phyloP scores from a whole-genome alignment of 208 protist genomes.

The Trypanosoma grayi region DNA sequence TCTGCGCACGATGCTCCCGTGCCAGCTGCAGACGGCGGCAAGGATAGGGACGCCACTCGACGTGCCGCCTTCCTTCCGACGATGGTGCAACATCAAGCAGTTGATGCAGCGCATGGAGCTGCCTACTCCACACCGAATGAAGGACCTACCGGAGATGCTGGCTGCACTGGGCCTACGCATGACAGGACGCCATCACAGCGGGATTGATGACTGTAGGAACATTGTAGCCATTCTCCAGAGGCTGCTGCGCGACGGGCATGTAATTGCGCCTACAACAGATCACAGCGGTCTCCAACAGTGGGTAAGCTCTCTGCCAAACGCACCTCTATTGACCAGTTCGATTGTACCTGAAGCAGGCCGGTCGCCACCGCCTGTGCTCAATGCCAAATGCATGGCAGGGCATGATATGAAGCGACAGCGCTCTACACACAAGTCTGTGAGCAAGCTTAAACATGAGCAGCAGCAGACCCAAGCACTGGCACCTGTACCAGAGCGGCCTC shows the following conservation, averaged over 20 bases:
- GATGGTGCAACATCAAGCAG: slow-evolving; percentile 92
- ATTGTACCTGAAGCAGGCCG: neutral
- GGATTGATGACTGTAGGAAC: slow-evolving; percentile 94
- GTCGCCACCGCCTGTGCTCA: neutral
- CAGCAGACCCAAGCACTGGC: neutral
- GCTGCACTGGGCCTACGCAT: slow-evolving; percentile 49
- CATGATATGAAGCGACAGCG: neutral
- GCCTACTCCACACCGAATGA: neutral
- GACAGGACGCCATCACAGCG: slow-evolving; percentile 87
- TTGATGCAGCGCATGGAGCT: slow-evolving; percentile 36
- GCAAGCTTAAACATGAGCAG: neutral
- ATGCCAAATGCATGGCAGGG: neutral
- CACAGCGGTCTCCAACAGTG: slow-evolving; percentile 12
- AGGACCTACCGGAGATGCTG: slow-evolving; percentile 77
- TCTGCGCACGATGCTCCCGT: slow-evolving; percentile 80
- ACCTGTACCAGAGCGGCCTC: neutral
- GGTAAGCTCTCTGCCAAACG: neutral
- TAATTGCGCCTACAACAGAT: slow-evolving; percentile 38
- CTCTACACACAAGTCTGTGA: neutral
- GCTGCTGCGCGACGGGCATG: slow-evolving; percentile 43
- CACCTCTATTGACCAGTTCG: neutral
- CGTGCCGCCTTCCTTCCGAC: slow-evolving; percentile 34
- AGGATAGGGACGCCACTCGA: slow-evolving; percentile 20
- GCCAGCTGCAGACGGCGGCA: slow-evolving; percentile 38
- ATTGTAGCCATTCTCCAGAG: slow-evolving; percentile 72